phyloP scores from a whole-genome alignment of 306 rosid genomes.

The Prunus davidiana region DNA sequence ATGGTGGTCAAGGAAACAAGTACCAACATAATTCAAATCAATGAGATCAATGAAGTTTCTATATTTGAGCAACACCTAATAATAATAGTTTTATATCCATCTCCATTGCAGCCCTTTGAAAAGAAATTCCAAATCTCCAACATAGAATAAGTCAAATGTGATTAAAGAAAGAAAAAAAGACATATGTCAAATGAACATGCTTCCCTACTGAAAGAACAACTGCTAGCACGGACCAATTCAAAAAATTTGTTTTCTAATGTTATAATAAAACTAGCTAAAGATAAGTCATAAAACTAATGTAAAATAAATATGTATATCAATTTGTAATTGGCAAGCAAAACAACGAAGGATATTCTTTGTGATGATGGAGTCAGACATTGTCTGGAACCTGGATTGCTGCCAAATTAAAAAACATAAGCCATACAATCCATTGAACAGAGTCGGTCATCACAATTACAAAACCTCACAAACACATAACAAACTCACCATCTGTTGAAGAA shows the following conservation, averaged over 20 bases:
- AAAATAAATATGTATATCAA: background rate
- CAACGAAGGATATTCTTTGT: conserved; percentile 54
- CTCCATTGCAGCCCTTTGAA: background rate
- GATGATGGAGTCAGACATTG: conserved; percentile 50
- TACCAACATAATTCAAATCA: background rate
- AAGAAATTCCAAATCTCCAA: background rate
- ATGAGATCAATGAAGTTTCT: background rate
- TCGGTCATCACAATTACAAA: conserved; percentile 8
- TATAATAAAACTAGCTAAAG: background rate
- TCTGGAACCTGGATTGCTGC: conserved; percentile 57
- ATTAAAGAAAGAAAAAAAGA: conserved; percentile 1
- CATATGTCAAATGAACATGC: background rate
- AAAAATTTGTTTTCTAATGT: background rate
- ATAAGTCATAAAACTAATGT: background rate
- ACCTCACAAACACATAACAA: conserved; percentile 4
- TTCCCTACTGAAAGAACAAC: background rate
- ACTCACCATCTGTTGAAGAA: conserved; percentile 59
- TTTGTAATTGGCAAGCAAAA: background rate
- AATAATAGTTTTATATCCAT: background rate
- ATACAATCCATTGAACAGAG: background rate
- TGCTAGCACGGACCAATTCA: background rate
- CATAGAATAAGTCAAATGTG: background rate
- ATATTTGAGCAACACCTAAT: background rate
- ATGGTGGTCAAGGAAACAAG: conserved; percentile 35
- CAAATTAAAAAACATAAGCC: conserved; percentile 12